These are phyloP conservation scores for Wallacemonas rigidus DNA, from an alignment of 208 protist genomes.

Conservation along the genomic window DNA sequence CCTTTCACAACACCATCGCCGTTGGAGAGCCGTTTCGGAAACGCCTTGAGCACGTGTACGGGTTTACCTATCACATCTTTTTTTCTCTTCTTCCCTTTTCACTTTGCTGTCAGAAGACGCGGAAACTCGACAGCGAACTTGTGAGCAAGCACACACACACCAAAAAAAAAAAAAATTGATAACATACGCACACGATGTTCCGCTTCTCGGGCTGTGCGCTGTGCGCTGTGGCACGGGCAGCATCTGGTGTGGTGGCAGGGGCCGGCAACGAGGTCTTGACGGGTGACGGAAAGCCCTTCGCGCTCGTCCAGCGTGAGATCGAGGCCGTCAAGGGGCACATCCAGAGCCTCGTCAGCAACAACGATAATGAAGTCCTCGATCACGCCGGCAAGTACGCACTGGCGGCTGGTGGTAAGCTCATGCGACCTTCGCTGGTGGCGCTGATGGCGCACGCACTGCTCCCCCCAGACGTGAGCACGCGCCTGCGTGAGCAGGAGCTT, in stretches of 20 bases:
- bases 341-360: conserved; percentile 54
- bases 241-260: conserved; percentile 9
- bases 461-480: conserved; percentile 45
- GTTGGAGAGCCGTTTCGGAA: too few relatives aligned
- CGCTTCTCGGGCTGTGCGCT: conserved; percentile 6
- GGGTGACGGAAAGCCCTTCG: conserved; percentile 56
- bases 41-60: too few relatives aligned
- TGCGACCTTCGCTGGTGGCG: conserved; percentile 79
- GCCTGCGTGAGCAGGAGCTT: conserved; percentile 37
- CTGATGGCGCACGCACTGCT: conserved; percentile 79
- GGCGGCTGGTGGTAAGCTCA: conserved; percentile 66
- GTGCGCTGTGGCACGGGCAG: conserved; percentile 1
- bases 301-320: conserved; percentile 67
- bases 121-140: background rate
- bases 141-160: conserved; percentile 5
- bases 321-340: conserved; percentile 68
- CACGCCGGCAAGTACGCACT: conserved; percentile 78
- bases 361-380: conserved; percentile 75
- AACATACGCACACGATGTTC: conserved; percentile 1
- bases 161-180: conserved; percentile 6
- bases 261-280: conserved; percentile 39
- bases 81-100: too few relatives aligned
- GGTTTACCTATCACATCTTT: too few relatives aligned
- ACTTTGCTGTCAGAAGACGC: background rate
- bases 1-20: too few relatives aligned